Conservation (phyloP, 2,329 filamentous ascomycete genomes). For the Exophiala spinifera region DNA sequence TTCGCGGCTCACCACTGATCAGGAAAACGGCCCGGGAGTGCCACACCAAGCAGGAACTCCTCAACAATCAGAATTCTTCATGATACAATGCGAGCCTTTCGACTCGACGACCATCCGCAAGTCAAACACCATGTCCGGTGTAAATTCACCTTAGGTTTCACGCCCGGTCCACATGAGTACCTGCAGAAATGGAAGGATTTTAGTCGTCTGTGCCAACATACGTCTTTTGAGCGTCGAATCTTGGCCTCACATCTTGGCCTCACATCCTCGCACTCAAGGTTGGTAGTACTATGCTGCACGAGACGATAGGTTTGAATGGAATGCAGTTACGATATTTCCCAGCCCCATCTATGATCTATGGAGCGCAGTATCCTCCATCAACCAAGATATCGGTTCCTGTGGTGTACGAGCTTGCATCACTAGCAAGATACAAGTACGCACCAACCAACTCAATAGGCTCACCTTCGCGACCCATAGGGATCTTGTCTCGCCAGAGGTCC, state of each 20-base stretch:
- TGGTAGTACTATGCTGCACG: too few relatives aligned
- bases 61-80: neutral
- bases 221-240: too few relatives aligned
- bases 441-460: slow-evolving; percentile 74
- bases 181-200: too few relatives aligned
- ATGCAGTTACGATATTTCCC: neutral
- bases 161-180: too few relatives aligned
- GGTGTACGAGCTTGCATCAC: slow-evolving; percentile 78
- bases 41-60: neutral
- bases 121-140: too few relatives aligned
- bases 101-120: too few relatives aligned
- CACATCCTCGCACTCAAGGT: too few relatives aligned
- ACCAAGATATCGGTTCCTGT: slow-evolving; percentile 72
- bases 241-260: too few relatives aligned
- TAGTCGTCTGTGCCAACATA: too few relatives aligned
- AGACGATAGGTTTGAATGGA: too few relatives aligned
- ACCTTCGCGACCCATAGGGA: slow-evolving; percentile 74
- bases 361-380: slow-evolving; percentile 68
- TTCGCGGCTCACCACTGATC: neutral
- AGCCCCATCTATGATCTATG: slow-evolving; percentile 32
- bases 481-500: slow-evolving; percentile 72
- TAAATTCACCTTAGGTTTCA: too few relatives aligned
- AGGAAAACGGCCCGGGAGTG: neutral
- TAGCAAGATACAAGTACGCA: slow-evolving; percentile 75
- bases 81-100: neutral